A percentile compares a stretch with the other conserved stretches of the same genome.
Conservation (phyloP, 2,329 filamentous ascomycete genomes). For the Fusarium annulatum region DNA sequence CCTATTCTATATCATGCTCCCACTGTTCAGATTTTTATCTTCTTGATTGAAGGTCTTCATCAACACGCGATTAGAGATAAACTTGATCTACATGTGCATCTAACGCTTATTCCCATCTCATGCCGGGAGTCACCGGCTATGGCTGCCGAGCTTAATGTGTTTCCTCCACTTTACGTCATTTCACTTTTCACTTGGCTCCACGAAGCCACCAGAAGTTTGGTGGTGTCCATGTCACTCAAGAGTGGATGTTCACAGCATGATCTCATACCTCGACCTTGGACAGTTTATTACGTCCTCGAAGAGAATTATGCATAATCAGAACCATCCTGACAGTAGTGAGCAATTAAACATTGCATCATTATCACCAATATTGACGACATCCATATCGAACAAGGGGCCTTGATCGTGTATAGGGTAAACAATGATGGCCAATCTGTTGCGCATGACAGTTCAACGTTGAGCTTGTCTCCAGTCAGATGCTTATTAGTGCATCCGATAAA, state of each 20-base stretch:
- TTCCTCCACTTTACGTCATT: slow-evolving; percentile 14
- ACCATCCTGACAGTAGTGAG: no score
- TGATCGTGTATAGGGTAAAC: background rate
- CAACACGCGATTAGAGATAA: background rate
- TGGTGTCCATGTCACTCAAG: background rate
- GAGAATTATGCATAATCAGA: background rate
- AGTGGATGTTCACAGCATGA: background rate
- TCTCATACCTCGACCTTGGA: background rate
- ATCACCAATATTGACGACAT: background rate
- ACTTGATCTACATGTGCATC: background rate
- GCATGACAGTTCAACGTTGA: background rate
- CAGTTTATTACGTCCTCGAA: background rate
- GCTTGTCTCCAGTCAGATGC: background rate
- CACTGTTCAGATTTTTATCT: background rate
- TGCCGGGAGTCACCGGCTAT: background rate
- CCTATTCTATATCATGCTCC: no score
- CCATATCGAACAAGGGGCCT: no score
- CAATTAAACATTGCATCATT: background rate
- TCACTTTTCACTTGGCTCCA: background rate
- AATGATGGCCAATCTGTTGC: no score
- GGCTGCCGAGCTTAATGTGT: background rate
- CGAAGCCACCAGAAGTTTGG: background rate
- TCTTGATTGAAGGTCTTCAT: background rate
- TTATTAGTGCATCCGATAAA: background rate
- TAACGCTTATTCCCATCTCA: background rate